These are phyloP conservation scores for Pythium grandisporangium DNA, from an alignment of 352 stramenopile species.

Conservation along the genomic window DNA sequence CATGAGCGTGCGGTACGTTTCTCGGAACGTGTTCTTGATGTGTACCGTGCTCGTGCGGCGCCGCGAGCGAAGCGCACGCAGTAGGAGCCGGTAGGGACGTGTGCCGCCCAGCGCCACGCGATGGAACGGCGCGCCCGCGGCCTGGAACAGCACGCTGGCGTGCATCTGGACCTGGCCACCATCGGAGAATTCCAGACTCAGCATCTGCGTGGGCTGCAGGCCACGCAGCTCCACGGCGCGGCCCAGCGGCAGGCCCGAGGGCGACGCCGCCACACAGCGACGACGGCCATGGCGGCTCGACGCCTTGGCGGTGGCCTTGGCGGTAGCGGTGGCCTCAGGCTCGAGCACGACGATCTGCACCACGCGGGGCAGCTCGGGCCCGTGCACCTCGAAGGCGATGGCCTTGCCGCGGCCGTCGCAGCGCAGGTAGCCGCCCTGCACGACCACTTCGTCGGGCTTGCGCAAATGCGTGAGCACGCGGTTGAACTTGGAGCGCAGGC, in stretches of 20 bases:
- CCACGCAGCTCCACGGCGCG: constrained; percentile 26
- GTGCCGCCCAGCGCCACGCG: constrained; percentile 38
- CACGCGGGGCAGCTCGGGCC: constrained; percentile 35
- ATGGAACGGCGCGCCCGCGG: constrained; percentile 35
- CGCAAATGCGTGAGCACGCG: constrained; percentile 73
- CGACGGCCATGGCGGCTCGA: not conserved
- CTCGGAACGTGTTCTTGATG: constrained; percentile 37
- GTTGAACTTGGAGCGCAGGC: constrained; percentile 76
- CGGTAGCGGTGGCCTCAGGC: too few relatives aligned
- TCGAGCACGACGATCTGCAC: constrained; percentile 38
- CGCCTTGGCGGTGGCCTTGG: too few relatives aligned
- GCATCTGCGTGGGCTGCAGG: constrained; percentile 29
- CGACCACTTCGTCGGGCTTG: constrained; percentile 46
- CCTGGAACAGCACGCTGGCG: constrained; percentile 32
- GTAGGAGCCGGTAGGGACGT: constrained; percentile 42
- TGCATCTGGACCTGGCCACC: constrained; percentile 34
- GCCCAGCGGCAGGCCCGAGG: constrained; percentile 25
- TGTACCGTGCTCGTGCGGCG: constrained; percentile 9
- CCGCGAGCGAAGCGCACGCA: constrained; percentile 26
- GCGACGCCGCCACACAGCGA: constrained; percentile 8
- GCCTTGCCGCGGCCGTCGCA: constrained; percentile 71
- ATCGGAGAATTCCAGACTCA: constrained; percentile 55
- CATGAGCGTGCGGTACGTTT: constrained; percentile 53
- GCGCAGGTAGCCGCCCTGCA: constrained; percentile 57
- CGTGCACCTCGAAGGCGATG: constrained; percentile 68